Conservation (phyloP, 306 rosid species). For the Pyrus pyrifolia region DNA sequence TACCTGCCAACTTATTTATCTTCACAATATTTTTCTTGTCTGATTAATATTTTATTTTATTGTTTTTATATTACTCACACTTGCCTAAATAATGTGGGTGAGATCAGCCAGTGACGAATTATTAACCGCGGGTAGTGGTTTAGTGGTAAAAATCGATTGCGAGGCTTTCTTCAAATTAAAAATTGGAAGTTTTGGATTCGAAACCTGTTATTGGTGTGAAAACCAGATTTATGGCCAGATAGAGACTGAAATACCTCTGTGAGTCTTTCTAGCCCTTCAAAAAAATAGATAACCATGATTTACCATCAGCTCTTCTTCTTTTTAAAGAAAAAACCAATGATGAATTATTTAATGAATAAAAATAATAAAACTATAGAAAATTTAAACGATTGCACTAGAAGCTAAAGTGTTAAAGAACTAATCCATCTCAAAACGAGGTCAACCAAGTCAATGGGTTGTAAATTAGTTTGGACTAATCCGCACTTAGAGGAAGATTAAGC, state of each 20-base stretch:
- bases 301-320: accelerated
- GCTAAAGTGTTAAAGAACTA: too few relatives aligned
- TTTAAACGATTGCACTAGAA: too few relatives aligned
- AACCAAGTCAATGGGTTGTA: constrained; percentile 22
- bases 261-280: accelerated
- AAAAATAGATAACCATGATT: too few relatives aligned
- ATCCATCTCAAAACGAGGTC: constrained; percentile 28
- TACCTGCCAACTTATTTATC: not conserved
- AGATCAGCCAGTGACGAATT: not conserved
- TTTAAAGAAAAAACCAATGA: too few relatives aligned
- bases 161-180: too few relatives aligned
- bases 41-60: not conserved
- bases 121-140: too few relatives aligned
- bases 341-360: not conserved
- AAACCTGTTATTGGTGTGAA: accelerated
- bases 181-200: too few relatives aligned
- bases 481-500: not conserved
- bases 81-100: not conserved
- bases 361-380: not conserved
- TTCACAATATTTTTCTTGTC: not conserved
- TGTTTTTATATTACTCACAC: not conserved
- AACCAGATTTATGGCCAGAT: accelerated
- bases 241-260: accelerated
- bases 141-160: too few relatives aligned
- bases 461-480: not conserved